Evolutionary conservation across 2,329 filamentous ascomycete species (phyloP), one percentile per base, ranked within the genome.

Genomic region (Dryadomyces sulphureus): DNA sequence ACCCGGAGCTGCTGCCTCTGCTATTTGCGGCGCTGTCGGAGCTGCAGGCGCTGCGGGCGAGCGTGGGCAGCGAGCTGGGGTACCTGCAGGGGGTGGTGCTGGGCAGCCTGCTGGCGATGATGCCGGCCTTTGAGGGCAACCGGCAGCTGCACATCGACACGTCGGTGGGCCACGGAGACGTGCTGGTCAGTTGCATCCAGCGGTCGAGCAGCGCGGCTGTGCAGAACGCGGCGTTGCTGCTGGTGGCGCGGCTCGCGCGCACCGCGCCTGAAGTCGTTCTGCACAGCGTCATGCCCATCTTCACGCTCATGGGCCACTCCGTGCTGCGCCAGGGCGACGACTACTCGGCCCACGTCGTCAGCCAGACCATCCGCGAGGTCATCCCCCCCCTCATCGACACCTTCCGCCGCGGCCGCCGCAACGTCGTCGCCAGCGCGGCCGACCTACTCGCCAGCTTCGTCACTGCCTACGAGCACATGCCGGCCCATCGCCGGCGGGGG

Each of bases 201-300:
- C 89, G 86, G 50, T 93, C 89, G 0, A 79, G 85, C 22, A 95
- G 84, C 60, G 88, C 89, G 1, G 87, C 94, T 52, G 88, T 98
- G 7, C 93, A 96, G 59, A 95, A 94, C 58, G 80, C 83, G 6
- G 89, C 92, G 4, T 70, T 98, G 14, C 75, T 96, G 8, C 70
- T 98, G 22, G 85, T 96, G 48, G 88, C 90, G 21, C 83, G 80
- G 47, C 70, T 98, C 36, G 90, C 92, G 20, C 82, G 82, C 35
- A 84, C 89, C 54, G 86, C 87, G 0, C 92, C 93, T 0, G 89
- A 94, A 60, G 68, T 94, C 41, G 86, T 98, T 3, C 72, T 98
- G 48, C 90, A 98, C 64, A 95, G 88, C 55, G 86, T 98, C 45
- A 98, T 98, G 92, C 92, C 92, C 12, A 90, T 98, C 45, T 98